Percentiles rank a stretch among this genome's conserved stretches.
Conservation (phyloP, 345 rosid species). For the Populus nigra region DNA sequence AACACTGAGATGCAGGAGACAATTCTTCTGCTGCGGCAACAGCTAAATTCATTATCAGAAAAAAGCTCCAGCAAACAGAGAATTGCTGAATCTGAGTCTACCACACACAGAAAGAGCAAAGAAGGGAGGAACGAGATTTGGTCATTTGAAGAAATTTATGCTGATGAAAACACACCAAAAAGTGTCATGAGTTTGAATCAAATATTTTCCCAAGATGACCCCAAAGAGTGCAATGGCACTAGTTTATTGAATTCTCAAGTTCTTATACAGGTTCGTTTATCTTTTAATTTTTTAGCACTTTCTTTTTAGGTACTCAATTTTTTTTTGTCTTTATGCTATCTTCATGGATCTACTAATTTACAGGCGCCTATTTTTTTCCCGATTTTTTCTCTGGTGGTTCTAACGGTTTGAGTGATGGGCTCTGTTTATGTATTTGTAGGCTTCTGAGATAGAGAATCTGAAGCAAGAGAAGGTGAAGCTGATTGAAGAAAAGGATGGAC, state of each 20-base stretch:
- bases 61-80: slow-evolving; percentile 25
- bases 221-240: slow-evolving; percentile 43
- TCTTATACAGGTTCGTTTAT: slow-evolving; percentile 42
- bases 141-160: slow-evolving; percentile 37
- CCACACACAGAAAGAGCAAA: slow-evolving; percentile 8
- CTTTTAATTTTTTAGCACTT: slow-evolving; percentile 5
- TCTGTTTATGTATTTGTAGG: slow-evolving; percentile 33
- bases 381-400: not conserved
- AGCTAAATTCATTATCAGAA: slow-evolving; percentile 34
- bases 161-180: slow-evolving; percentile 53
- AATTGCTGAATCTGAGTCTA: slow-evolving; percentile 31
- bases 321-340: slow-evolving; percentile 1
- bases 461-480: slow-evolving; percentile 50
- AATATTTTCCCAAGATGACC: slow-evolving; percentile 62
- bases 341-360: not conserved
- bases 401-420: not conserved
- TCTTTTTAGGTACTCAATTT: slow-evolving; percentile 5
- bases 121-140: slow-evolving; percentile 23
- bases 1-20: slow-evolving; percentile 62
- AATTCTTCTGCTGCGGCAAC: slow-evolving; percentile 54
- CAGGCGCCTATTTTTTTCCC: not conserved
- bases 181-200: slow-evolving; percentile 61
- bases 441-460: slow-evolving; percentile 53
- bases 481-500: slow-evolving; percentile 55
- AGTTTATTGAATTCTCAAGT: slow-evolving; percentile 38